These are phyloP conservation scores for Panicum miliaceum DNA, from an alignment of 176 grass and related monocot species.

Conservation along the genomic window DNA sequence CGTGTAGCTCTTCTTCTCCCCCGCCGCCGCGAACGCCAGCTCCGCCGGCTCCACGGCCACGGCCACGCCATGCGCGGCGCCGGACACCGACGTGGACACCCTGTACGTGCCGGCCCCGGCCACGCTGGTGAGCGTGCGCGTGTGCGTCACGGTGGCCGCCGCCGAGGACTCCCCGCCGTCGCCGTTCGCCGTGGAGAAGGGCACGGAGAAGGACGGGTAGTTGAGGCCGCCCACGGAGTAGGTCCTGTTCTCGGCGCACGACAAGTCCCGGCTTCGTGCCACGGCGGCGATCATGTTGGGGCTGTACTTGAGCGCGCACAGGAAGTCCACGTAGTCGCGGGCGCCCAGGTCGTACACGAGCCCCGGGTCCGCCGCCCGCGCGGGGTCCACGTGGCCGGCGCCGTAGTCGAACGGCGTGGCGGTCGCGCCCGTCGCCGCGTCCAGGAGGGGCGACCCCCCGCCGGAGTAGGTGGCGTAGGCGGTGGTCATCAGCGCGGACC, in stretches of 20 bases:
- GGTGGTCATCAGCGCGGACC: constrained; percentile 93
- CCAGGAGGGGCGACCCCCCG: constrained; percentile 50
- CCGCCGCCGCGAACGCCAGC: constrained; percentile 61
- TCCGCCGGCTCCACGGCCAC: constrained; percentile 60
- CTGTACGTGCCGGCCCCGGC: constrained; percentile 66
- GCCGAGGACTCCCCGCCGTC: constrained; percentile 15
- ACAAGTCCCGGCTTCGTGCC: constrained; percentile 42
- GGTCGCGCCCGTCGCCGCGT: constrained; percentile 60
- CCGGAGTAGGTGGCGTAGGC: constrained; percentile 66
- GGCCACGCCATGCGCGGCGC: constrained; percentile 40
- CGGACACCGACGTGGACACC: constrained; percentile 43
- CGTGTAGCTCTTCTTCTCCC: constrained; percentile 85
- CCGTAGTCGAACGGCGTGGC: constrained; percentile 89
- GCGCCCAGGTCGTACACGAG: constrained; percentile 71
- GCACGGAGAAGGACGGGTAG: constrained; percentile 85
- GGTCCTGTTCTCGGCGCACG: constrained; percentile 49
- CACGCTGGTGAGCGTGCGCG: constrained; percentile 79
- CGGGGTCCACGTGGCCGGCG: constrained; percentile 76
- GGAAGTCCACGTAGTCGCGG: constrained; percentile 81
- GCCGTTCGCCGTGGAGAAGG: constrained; percentile 61
- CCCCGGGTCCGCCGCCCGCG: constrained; percentile 60
- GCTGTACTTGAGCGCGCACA: constrained; percentile 86
- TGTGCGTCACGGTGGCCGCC: constrained; percentile 56
- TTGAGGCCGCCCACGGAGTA: constrained; percentile 72
- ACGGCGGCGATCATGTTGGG: constrained; percentile 72